Evolutionary conservation across 1,284 basidiomycete genomes (phyloP).

Genomic region (Rhodotorula mucilaginosa): DNA sequence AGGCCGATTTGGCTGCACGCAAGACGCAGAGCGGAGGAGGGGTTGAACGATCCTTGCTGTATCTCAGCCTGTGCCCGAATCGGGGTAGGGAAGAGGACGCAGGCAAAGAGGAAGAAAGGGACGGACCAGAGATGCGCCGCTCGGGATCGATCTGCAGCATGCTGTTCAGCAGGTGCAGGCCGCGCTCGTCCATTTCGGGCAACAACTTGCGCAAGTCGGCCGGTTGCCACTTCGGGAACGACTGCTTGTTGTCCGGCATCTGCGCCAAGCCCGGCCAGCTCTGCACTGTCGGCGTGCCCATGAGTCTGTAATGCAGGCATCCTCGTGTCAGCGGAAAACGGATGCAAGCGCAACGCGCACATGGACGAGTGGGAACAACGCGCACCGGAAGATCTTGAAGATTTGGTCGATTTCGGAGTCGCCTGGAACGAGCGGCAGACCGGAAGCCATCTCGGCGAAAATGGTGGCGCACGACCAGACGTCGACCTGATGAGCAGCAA

Average conservation of each 20-base stretch:
- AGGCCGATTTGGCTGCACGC: conserved; percentile 68
- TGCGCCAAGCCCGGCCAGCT: conserved; percentile 85
- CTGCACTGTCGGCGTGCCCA: conserved; percentile 89
- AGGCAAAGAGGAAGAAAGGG: neutral
- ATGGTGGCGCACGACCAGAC: conserved; percentile 99
- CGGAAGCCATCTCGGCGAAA: conserved; percentile 74
- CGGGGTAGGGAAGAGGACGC: no score
- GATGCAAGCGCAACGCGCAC: neutral
- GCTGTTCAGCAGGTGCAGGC: conserved; percentile 70
- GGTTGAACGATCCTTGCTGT: no score
- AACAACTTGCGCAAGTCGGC: conserved; percentile 65
- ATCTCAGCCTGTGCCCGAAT: neutral
- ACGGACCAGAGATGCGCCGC: conserved; percentile 70
- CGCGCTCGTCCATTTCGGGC: conserved; percentile 63
- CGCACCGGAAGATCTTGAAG: conserved; percentile 94
- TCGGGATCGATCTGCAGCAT: conserved; percentile 89
- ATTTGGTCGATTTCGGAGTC: conserved; percentile 99
- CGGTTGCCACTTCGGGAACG: conserved; percentile 86
- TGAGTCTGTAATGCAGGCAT: conserved; percentile 57
- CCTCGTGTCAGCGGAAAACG: neutral
- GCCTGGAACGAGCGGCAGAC: conserved; percentile 81
- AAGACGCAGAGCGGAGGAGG: neutral
- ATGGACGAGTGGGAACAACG: neutral
- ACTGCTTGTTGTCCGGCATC: conserved; percentile 91
- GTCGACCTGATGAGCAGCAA: conserved; percentile 63